phyloP scores from a whole-genome alignment of 805 yeast genomes.

The Cyberlindnera xylosilytica region DNA sequence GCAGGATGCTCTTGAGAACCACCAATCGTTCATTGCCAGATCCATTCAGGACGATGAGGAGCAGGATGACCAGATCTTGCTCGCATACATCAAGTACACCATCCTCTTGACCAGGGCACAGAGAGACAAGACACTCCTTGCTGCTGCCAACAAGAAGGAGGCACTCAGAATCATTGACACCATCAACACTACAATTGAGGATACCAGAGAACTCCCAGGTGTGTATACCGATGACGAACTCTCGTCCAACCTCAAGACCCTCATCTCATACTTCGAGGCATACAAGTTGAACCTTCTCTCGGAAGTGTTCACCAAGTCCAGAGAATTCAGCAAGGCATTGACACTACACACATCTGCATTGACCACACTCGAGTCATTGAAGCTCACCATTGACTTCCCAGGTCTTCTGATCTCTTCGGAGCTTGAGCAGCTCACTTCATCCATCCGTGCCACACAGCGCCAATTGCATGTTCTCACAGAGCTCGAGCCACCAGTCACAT shows the following conservation, averaged over 20 bases:
- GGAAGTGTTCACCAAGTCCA: constrained; percentile 38
- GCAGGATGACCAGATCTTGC: constrained; percentile 62
- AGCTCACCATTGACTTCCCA: constrained; percentile 18
- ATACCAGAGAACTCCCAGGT: constrained; percentile 83
- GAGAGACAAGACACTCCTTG: constrained; percentile 50
- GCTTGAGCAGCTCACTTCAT: constrained; percentile 24
- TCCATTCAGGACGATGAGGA: constrained; percentile 48
- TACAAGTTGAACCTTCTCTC: constrained; percentile 44
- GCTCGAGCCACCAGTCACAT: constrained; percentile 34
- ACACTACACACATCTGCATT: constrained; percentile 37
- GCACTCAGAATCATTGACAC: constrained; percentile 35
- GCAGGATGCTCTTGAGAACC: constrained; percentile 66
- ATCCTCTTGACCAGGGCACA: constrained; percentile 61
- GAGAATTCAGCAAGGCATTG: constrained; percentile 45
- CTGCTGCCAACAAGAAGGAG: constrained; percentile 30
- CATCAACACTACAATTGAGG: constrained; percentile 50
- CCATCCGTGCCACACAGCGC: constrained; percentile 19
- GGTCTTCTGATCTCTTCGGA: constrained; percentile 37
- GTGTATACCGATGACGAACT: constrained; percentile 82
- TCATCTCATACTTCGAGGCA: constrained; percentile 47
- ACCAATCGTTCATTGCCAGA: constrained; percentile 52
- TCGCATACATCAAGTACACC: constrained; percentile 73
- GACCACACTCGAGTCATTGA: constrained; percentile 4
- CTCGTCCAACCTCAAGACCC: constrained; percentile 45
- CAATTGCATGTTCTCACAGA: constrained; percentile 46